Conservation (phyloP, 2,329 filamentous ascomycete genomes). For the Mollisia scopiformis region DNA sequence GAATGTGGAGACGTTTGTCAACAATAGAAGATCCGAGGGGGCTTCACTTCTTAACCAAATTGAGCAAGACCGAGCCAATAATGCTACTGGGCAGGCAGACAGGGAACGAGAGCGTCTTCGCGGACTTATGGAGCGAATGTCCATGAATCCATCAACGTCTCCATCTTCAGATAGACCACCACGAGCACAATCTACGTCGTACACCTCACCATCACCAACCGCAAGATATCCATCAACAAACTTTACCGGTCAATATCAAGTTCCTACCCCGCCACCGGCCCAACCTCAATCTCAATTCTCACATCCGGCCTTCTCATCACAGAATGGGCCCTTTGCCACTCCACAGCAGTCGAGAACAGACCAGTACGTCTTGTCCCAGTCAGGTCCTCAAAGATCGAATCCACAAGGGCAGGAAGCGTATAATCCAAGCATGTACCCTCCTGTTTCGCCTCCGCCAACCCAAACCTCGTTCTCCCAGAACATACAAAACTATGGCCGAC, state of each 20-base stretch:
- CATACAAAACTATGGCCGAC: constrained; percentile 30
- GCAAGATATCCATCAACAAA: constrained; percentile 56
- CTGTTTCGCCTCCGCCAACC: constrained; percentile 65
- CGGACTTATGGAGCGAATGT: constrained; percentile 94
- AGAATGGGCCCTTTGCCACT: constrained; percentile 33
- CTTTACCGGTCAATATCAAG: constrained; percentile 61
- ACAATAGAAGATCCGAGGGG: constrained; percentile 89
- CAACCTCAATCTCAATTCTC: constrained; percentile 39
- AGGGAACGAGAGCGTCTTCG: constrained; percentile 84
- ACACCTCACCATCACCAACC: constrained; percentile 40
- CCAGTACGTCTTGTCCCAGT: constrained; percentile 40
- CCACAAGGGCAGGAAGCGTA: constrained; percentile 53
- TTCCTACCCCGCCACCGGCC: constrained; percentile 57
- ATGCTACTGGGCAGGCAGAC: constrained; percentile 55
- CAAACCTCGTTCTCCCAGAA: constrained; percentile 45
- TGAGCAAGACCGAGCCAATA: constrained; percentile 36
- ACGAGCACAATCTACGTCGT: constrained; percentile 33
- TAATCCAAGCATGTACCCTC: constrained; percentile 42
- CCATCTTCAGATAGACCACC: constrained; percentile 44
- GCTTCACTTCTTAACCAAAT: constrained; percentile 88
- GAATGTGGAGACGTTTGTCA: constrained; percentile 97
- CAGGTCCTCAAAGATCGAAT: constrained; percentile 48
- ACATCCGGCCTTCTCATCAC: constrained; percentile 48
- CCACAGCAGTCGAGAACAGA: constrained; percentile 35
- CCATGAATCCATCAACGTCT: constrained; percentile 67